Conservation (phyloP, 805 yeast species). For the Kodamaea jinghongensis region DNA sequence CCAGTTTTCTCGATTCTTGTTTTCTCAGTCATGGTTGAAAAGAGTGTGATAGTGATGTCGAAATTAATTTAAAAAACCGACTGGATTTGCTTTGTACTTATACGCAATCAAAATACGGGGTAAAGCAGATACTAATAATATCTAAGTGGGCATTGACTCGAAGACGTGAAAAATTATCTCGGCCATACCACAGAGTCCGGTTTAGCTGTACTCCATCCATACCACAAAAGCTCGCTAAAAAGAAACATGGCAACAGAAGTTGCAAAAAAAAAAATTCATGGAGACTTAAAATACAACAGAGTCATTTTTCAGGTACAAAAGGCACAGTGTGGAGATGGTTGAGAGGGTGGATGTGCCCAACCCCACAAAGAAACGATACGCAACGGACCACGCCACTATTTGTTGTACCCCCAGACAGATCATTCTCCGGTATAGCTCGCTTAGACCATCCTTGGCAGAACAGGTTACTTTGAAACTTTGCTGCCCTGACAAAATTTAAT, state of each 20-base stretch:
- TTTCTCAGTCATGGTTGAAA: constrained; percentile 5
- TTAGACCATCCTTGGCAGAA: background rate
- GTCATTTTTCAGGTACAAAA: background rate
- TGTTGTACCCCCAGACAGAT: too few species aligned
- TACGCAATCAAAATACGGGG: background rate
- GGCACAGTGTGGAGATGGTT: too few species aligned
- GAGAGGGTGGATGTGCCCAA: too few species aligned
- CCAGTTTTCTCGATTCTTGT: background rate
- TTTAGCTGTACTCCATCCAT: too few species aligned
- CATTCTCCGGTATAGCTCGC: background rate
- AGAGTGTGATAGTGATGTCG: background rate
- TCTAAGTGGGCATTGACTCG: too few species aligned
- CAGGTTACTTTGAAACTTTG: too few species aligned
- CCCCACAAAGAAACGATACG: too few species aligned
- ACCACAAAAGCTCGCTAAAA: too few species aligned
- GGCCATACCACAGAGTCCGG: background rate
- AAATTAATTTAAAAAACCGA: background rate
- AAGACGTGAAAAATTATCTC: background rate
- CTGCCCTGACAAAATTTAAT: too few species aligned
- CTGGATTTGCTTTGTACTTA: background rate
- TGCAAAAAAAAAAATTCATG: background rate
- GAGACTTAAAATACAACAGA: background rate
- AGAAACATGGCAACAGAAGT: too few species aligned
- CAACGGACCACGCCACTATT: too few species aligned
- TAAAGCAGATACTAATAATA: background rate